Evolutionary conservation across 306 rosid genomes (phyloP).

Genomic region (Sicyos edulis): DNA sequence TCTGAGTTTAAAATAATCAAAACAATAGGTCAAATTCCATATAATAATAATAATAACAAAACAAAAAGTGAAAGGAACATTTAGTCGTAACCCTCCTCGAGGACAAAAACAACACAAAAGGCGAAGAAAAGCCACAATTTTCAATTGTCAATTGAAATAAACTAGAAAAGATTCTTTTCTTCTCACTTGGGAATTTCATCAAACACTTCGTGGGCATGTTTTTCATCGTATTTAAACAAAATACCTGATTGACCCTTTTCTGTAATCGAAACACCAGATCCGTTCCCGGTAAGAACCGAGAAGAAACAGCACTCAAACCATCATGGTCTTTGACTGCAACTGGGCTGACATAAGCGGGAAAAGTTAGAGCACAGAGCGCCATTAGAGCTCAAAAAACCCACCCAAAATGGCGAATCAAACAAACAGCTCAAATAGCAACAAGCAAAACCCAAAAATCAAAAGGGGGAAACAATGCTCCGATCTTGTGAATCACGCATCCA

Average conservation of each 20-base stretch:
- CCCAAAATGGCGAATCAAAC: no score
- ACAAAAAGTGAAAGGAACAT: constrained; percentile 7
- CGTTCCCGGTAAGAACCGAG: constrained; percentile 33
- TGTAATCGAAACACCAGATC: constrained; percentile 35
- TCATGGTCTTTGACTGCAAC: constrained; percentile 29
- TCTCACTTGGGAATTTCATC: constrained; percentile 6
- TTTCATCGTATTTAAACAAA: background rate
- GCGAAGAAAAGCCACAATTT: constrained; percentile 7
- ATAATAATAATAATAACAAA: constrained; percentile 7
- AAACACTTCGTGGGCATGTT: constrained; percentile 19
- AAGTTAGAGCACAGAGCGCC: constrained; percentile 65
- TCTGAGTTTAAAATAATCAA: constrained; percentile 17
- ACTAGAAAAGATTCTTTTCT: background rate
- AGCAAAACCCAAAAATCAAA: constrained; percentile 10
- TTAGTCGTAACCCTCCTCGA: constrained; percentile 1
- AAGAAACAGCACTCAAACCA: constrained; percentile 26
- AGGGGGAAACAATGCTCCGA: background rate
- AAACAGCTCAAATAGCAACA: no score
- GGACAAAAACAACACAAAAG: constrained; percentile 6
- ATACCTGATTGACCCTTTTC: constrained; percentile 37
- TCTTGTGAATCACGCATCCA: background rate
- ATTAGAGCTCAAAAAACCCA: no score
- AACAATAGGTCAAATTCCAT: background rate
- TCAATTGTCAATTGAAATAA: background rate
- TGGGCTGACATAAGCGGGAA: constrained; percentile 37